Percentiles rank a stretch among this genome's conserved stretches.
These are phyloP conservation scores for Hyaloperonospora arabidopsidis DNA, from an alignment of 352 stramenopile genomes.

Conservation along the genomic window DNA sequence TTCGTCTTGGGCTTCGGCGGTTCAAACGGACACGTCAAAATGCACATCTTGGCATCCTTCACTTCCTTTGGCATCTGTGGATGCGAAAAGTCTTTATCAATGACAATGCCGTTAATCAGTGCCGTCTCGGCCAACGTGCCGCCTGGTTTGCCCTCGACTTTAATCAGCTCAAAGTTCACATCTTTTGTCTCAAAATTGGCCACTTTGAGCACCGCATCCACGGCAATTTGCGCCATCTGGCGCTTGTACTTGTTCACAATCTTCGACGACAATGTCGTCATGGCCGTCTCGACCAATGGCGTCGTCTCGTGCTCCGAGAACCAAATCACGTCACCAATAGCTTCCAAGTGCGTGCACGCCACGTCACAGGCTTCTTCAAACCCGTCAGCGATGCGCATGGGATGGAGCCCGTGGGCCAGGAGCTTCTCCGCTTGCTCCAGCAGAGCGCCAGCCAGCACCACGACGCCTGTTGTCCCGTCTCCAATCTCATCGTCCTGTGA, in stretches of 20 bases:
- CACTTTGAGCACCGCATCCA: constrained; percentile 96
- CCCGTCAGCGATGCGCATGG: constrained; percentile 96
- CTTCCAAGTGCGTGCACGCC: constrained; percentile 91
- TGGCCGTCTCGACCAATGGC: constrained; percentile 94
- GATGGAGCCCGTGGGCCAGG: constrained; percentile 94
- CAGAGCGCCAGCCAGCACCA: constrained; percentile 95
- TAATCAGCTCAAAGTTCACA: constrained; percentile 99
- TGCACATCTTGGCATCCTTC: constrained; percentile 96
- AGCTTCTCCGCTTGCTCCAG: constrained; percentile 97
- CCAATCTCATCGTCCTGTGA: constrained; percentile 99
- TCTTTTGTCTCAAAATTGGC: constrained; percentile 97
- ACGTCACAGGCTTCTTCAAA: constrained; percentile 97
- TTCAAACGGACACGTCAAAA: constrained; percentile 99
- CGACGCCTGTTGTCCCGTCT: constrained; percentile 99
- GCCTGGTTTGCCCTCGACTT: constrained; percentile 97
- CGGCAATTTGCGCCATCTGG: constrained; percentile 99
- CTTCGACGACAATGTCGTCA: constrained; percentile 98
- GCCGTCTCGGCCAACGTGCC: constrained; percentile 96
- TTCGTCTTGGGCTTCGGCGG: constrained; percentile 99
- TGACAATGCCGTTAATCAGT: constrained; percentile 97
- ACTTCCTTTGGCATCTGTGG: constrained; percentile 98
- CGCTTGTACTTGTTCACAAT: constrained; percentile 98
- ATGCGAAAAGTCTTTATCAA: constrained; percentile 99
- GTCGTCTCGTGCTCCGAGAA: constrained; percentile 93
- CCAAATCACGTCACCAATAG: constrained; percentile 94